These are phyloP conservation scores for Chaetoceros tenuissimus DNA, from an alignment of 108 stramenopile genomes.

Conservation along the genomic window DNA sequence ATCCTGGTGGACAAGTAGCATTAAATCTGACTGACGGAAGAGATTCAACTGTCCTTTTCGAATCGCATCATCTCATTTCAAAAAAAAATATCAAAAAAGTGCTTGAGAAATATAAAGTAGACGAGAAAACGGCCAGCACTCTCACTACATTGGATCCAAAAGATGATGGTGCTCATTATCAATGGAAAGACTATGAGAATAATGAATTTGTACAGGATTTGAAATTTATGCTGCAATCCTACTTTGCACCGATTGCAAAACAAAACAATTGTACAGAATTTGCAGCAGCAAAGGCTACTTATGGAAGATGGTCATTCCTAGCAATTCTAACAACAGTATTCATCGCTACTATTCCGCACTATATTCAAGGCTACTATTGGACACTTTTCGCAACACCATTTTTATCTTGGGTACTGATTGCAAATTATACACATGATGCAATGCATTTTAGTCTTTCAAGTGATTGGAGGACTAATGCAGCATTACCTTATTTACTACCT, in stretches of 20 bases:
- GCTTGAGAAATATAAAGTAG: slow-evolving; percentile 32
- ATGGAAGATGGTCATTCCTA: slow-evolving; percentile 25
- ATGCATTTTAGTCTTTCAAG: slow-evolving; percentile 34
- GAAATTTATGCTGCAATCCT: slow-evolving; percentile 12
- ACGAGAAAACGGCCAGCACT: slow-evolving; percentile 3
- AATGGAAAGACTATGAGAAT: slow-evolving; percentile 31
- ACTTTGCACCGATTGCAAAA: slow-evolving; percentile 33
- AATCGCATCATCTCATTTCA: slow-evolving; percentile 40
- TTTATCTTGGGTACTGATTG: slow-evolving; percentile 29
- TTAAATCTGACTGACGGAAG: slow-evolving; percentile 24
- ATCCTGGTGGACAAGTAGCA: slow-evolving; percentile 46
- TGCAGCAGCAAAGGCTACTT: slow-evolving; percentile 38
- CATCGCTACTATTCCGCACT: slow-evolving; percentile 23
- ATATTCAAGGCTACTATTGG: slow-evolving; percentile 21
- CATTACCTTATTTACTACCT: slow-evolving; percentile 38
- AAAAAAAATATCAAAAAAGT: slow-evolving; percentile 19
- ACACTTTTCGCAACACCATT: slow-evolving; percentile 33
- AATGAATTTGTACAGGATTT: slow-evolving; percentile 32
- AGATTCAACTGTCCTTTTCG: slow-evolving; percentile 43
- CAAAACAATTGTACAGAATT: slow-evolving; percentile 13
- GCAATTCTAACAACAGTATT: slow-evolving; percentile 15
- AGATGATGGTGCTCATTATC: slow-evolving; percentile 36
- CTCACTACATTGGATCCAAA: slow-evolving; percentile 17
- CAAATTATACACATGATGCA: slow-evolving; percentile 48
- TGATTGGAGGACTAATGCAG: slow-evolving; percentile 45